Evolutionary conservation across 768 basidiomycete species (phyloP), one percentile per base, ranked within the genome.

Genomic region (Pleurotus eryngii): DNA sequence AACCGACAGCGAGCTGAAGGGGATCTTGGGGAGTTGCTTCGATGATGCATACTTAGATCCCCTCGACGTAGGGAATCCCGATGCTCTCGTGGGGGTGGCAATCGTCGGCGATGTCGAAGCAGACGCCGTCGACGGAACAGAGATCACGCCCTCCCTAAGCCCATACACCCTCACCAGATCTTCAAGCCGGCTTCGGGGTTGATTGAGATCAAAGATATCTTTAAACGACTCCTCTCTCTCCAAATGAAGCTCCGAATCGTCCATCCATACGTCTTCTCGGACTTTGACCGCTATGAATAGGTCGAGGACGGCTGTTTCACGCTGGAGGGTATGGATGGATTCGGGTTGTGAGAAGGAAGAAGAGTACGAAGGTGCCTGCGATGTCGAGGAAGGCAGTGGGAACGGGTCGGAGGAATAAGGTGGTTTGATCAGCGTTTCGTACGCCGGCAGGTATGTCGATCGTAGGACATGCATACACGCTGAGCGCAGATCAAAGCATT

Each of bases 381-480:
- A 38, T 17, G 58, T 56, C 58, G 68, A 43, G 57, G 60, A 39
- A 70, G 69, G 61, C 54, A 77, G 70, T 0, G 89, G 90, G 71
- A 92, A 93, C 0, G 91, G 90, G 61, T 94, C 89, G 46, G 86
- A 87, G 3, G 86, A 76, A 70, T 92, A 92, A 0, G 88, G 88
- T 0, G 76, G 65, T 22, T 84, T 81, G 59, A 94, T 76, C 46
- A 87, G 78, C 14, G 76, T 72, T 20, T 72, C 70, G 66, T 93
- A 94, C 0, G 81, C 73, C 5, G 84, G 81, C 43, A 93, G 74
- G 68, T 91, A 92, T 0, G 84, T 83, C 0, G 86, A 87, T 38
- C 92, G 82, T 3, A 94, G 78, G 59, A 92, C 80, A 62, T 92
- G 85, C 90, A 91, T 92, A 70, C 81, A 89, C 11, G 89, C 87